These are phyloP conservation scores for Lizonia empirigonia DNA, from an alignment of 2,329 filamentous ascomycete species.

Conservation along the genomic window DNA sequence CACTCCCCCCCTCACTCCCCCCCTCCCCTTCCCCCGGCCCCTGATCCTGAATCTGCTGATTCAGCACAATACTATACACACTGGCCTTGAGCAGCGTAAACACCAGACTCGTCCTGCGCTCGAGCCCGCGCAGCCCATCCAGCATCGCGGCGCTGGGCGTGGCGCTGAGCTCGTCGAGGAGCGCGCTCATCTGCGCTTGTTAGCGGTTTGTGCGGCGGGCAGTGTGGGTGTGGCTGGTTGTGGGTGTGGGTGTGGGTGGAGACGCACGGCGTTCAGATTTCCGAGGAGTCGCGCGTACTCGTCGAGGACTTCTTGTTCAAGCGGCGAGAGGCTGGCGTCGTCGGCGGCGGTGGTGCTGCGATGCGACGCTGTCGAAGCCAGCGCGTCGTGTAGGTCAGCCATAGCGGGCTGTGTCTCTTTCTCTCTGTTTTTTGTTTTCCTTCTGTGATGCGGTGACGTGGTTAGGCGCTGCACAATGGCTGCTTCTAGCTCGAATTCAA, in stretches of 20 bases:
- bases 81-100: conserved; percentile 97
- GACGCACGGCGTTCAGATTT: conserved; percentile 84
- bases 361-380: conserved; percentile 26
- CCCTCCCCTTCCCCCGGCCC: conserved; percentile 29
- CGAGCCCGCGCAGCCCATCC: conserved; percentile 83
- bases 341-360: background rate
- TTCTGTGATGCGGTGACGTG: too few relatives aligned
- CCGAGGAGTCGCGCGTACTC: conserved; percentile 87
- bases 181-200: conserved; percentile 60
- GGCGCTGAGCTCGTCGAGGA: conserved; percentile 72
- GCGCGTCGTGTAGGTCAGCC: conserved; percentile 22
- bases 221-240: too few relatives aligned
- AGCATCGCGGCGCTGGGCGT: conserved; percentile 71
- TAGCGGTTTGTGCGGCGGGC: too few relatives aligned
- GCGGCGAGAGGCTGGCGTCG: conserved; percentile 63
- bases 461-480: too few relatives aligned
- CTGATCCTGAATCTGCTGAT: conserved; percentile 71
- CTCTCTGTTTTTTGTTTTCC: background rate
- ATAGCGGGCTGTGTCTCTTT: conserved; percentile 13
- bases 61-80: conserved; percentile 97
- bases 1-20: conserved; percentile 38
- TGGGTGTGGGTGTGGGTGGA: background rate
- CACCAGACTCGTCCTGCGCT: conserved; percentile 92
- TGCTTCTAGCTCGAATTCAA: too few relatives aligned
- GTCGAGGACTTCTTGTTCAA: conserved; percentile 93